Evolutionary conservation across 169 alveolate species (phyloP), one percentile per base, ranked within the genome.

Genomic region (Miamiensis avidus): DNA sequence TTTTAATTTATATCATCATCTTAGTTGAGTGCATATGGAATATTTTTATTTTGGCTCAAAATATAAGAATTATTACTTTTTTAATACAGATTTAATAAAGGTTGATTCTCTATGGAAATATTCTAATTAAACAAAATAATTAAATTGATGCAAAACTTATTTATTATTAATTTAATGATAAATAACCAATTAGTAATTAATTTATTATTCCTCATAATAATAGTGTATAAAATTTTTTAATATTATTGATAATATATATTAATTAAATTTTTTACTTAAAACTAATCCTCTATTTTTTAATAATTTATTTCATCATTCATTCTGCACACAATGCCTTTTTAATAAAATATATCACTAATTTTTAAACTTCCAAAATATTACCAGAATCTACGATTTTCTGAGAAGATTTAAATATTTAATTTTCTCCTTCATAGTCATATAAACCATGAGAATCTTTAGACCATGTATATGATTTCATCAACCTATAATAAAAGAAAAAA

Each of bases 391-490:
- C 29, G 75, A 74, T 82, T 28, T 78, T 82, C 31, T 33, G 72
- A 33, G 34, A n/a, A 73, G 72, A 82, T 64, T 81, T 81, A 33
- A 73, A 73, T 31, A 82, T 64, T 4, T 83, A 73, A 65, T 88
- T 82, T 84, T 83, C 84, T 30, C 83, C 83, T 81, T 89, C 93
- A 86, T 83, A 89, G 75, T 89, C 93, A 77, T 82, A 89, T 33
- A 89, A 34, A 26, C 93, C 93, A 85, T 89, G 93, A 25, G 91
- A 84, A 74, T 90, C 91, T 84, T 88, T 34, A 73, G 75, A 76
- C 94, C 91, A 90, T 29, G 92, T 90, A 73, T 81, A 86, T 0
- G 83, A 76, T 75, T 86, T 86, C 64, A 86, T 65, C 49, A 34
- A 65, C 65, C 90, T 86, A 81, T 74, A 30, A 49, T 49, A 49